Percentiles rank a stretch among this genome's conserved stretches.
Evolutionary conservation across 805 yeast species (phyloP).

Genomic region (Candida vartiovaarae): DNA sequence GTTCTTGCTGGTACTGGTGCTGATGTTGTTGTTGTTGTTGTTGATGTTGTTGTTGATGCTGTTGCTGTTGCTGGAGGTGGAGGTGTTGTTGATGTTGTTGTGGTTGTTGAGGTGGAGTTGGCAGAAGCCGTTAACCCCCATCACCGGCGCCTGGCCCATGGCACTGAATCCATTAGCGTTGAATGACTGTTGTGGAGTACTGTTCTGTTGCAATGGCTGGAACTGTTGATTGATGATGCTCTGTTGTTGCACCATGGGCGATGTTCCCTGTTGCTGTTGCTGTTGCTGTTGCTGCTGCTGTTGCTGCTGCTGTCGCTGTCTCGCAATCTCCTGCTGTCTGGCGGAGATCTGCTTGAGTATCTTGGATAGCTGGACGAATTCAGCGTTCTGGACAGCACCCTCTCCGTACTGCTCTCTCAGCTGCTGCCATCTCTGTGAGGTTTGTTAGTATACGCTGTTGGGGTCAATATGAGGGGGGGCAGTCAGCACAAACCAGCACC

Average conservation of each 20-base stretch:
- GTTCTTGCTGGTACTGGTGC: neutral
- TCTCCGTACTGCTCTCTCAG: slow-evolving; percentile 48
- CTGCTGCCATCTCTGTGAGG: slow-evolving; percentile 47
- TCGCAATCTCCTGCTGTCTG: slow-evolving; percentile 31
- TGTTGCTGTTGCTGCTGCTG: slow-evolving; percentile 9
- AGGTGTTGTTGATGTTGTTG: slow-evolving; percentile 5
- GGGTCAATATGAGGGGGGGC: no score
- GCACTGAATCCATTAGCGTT: neutral
- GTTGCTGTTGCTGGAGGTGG: slow-evolving; percentile 22
- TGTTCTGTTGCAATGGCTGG: slow-evolving; percentile 5
- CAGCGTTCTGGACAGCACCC: slow-evolving; percentile 46
- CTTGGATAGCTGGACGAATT: slow-evolving; percentile 49
- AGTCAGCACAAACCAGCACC: no score
- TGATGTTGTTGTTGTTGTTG: neutral
- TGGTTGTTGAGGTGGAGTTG: neutral
- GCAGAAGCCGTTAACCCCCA: neutral
- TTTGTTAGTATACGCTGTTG: slow-evolving; percentile 2
- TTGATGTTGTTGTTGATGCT: slow-evolving; percentile 4
- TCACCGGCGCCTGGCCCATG: neutral
- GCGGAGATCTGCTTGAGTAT: slow-evolving; percentile 36
- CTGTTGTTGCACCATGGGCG: slow-evolving; percentile 13
- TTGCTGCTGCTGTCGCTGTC: slow-evolving; percentile 6
- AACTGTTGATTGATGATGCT: slow-evolving; percentile 1
- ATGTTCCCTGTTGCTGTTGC: slow-evolving; percentile 12
- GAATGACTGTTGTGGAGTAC: slow-evolving; percentile 9